Conservation (phyloP, 176 grass and related monocot genomes). For the Musa troglodytarum region DNA sequence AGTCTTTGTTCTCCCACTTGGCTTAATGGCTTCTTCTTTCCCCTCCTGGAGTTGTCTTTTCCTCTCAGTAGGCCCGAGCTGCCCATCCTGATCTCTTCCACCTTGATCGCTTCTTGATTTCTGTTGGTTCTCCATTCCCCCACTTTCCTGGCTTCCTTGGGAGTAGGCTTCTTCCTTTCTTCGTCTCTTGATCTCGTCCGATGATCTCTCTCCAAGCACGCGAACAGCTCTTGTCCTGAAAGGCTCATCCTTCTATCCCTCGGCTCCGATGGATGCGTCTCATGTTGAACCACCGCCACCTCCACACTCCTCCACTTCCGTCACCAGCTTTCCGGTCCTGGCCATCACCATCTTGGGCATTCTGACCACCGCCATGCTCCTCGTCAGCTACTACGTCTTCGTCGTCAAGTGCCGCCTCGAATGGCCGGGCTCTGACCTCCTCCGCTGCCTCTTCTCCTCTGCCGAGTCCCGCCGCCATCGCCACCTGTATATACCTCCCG, state of each 20-base stretch:
- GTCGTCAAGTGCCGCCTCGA: conserved; percentile 66
- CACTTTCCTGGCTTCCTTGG: neutral
- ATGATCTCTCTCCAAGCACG: neutral
- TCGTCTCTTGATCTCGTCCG: neutral
- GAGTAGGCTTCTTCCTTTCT: neutral
- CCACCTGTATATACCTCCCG: conserved; percentile 26
- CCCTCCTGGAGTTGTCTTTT: neutral
- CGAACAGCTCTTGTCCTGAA: neutral
- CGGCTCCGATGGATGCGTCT: neutral
- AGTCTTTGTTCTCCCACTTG: neutral
- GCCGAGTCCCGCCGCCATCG: conserved; percentile 16
- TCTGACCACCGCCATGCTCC: conserved; percentile 50
- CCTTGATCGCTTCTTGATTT: neutral
- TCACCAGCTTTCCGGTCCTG: conserved; percentile 48
- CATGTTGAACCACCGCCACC: neutral
- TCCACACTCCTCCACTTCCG: neutral
- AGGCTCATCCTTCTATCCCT: neutral
- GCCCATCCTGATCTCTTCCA: neutral
- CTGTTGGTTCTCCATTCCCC: neutral
- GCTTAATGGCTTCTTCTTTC: neutral
- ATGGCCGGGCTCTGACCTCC: conserved; percentile 2
- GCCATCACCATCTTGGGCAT: conserved; percentile 59
- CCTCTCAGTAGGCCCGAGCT: neutral
- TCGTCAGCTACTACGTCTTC: conserved; percentile 70
- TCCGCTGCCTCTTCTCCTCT: conserved; percentile 3